Evolutionary conservation across 345 rosid species (phyloP), one percentile per base, ranked within the genome.

Genomic region (Noccaea caerulescens): DNA sequence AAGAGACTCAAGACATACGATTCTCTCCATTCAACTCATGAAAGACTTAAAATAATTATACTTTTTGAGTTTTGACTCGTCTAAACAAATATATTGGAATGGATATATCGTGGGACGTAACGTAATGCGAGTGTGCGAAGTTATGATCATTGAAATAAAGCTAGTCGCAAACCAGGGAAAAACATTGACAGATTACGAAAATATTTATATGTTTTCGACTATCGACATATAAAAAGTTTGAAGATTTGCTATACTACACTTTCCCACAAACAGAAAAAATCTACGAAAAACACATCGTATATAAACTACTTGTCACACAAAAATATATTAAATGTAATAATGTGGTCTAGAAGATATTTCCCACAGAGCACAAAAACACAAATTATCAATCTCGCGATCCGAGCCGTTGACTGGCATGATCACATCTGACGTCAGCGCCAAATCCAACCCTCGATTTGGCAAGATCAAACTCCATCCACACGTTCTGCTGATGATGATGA

Each of bases 381-480:
- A 27, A 8, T 20, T 2, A 43, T 70, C 62, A 70, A 34, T 39
- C 71, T 56, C 34, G 45, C 39, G 39, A 76, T 69, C 86, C 84
- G 2, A 85, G 76, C 68, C 73, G 78, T 76, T 83, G 85, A 79
- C 87, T 58, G 0, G 87, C 91, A 11, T 72, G 49, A 79, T 90
- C 96, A 73, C 96, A 90, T 60, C 86, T 78, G 13, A 84, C 69
- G 51, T 82, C 79, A 30, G 84, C 84, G n/a, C 84, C 84, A 43
- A 90, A 79, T 30, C 96, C 96, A 52, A 90, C 85, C 84, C 96
- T 90, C 32, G 93, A 90, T 4, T 79, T 83, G 6, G 71, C 84
- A 4, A 90, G 62, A 82, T 90, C 96, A 76, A 80, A 90, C 81
- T 90, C 96, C 87, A 90, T 76, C 96, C 96, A 90, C 60, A 87